These are phyloP conservation scores for Magnolia kwangsiensis DNA, from an alignment of 164 flowering plant genomes.

Conservation along the genomic window DNA sequence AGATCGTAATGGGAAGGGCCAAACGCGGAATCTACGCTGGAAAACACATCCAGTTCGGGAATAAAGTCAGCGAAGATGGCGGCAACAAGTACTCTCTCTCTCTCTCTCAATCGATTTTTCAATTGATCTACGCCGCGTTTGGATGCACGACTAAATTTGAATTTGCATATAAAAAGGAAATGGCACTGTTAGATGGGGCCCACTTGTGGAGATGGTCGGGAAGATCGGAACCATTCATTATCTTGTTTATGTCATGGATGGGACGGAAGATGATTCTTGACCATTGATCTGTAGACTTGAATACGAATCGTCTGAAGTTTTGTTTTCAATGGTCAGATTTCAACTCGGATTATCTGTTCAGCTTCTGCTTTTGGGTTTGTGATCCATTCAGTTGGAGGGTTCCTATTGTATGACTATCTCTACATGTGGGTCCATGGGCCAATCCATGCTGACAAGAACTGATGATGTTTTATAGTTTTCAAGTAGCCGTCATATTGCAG, in stretches of 20 bases:
- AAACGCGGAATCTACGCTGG: slow-evolving; percentile 88
- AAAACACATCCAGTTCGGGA: slow-evolving; percentile 88
- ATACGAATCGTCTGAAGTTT: neutral
- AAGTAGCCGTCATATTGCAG: too few species aligned
- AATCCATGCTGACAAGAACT: too few species aligned
- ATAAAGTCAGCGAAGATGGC: slow-evolving; percentile 88
- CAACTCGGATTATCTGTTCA: too few species aligned
- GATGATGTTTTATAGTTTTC: too few species aligned
- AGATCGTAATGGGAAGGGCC: slow-evolving; percentile 88
- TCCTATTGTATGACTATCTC: too few species aligned
- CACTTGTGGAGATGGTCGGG: neutral
- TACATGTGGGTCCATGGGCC: too few species aligned
- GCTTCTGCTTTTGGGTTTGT: too few species aligned
- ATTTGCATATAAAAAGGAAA: neutral
- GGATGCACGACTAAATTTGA: neutral
- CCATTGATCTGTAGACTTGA: neutral
- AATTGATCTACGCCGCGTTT: neutral
- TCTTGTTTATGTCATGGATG: too few species aligned
- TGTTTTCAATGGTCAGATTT: neutral
- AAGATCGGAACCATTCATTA: neutral
- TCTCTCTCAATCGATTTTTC: neutral
- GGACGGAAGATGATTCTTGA: neutral
- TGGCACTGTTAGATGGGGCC: neutral
- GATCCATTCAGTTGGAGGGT: too few species aligned
- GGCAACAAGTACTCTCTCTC: slow-evolving; percentile 65